Evolutionary conservation across 2,329 filamentous ascomycete species (phyloP), one percentile per base, ranked within the genome.

Genomic region (Metarhizium rileyi): DNA sequence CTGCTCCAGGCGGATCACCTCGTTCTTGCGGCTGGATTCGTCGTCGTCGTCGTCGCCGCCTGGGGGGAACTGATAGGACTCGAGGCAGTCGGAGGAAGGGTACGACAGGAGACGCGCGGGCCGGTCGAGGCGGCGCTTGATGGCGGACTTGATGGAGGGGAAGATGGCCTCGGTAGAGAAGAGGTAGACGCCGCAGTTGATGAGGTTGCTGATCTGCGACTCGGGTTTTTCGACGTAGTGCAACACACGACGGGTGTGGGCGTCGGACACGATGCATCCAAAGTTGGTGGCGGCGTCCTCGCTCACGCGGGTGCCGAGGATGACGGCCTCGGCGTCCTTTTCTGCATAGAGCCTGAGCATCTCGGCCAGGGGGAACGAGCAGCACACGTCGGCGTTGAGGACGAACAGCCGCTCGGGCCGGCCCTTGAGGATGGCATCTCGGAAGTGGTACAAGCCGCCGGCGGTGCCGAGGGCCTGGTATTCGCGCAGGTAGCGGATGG

Each of bases 201-300:
- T 98, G 58, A 98, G 78, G 74, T 96, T 96, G 64, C 87, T 94
- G 70, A 98, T 96, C 70, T 95, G 87, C 50, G 87, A 90, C 70
- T 98, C 91, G 57, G 93, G 93, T 76, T 97, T 97, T 79, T 97
- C 93, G 66, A 98, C 93, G 72, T 98, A 97, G 74, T 98, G 93
- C 53, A 97, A 83, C 43, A 98, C 93, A 57, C 91, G 89, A 67
- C 91, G 90, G 56, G 87, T 95, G 72, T 96, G 89, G 41, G 86
- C 75, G 69, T 98, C 93, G 50, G 87, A 93, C 50, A 97, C 93
- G 63, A 97, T 95, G 77, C 93, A 98, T 55, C 93, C 93, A 66
- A 97, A 98, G 76, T 97, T 97, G 61, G 81, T 86, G 28, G 93
- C 91, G 20, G 90, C 87, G 50, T 97, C 91, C 63, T 94, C 88